Evolutionary conservation across 2,329 filamentous ascomycete genomes (phyloP).

Genomic region (Dothistroma pini): DNA sequence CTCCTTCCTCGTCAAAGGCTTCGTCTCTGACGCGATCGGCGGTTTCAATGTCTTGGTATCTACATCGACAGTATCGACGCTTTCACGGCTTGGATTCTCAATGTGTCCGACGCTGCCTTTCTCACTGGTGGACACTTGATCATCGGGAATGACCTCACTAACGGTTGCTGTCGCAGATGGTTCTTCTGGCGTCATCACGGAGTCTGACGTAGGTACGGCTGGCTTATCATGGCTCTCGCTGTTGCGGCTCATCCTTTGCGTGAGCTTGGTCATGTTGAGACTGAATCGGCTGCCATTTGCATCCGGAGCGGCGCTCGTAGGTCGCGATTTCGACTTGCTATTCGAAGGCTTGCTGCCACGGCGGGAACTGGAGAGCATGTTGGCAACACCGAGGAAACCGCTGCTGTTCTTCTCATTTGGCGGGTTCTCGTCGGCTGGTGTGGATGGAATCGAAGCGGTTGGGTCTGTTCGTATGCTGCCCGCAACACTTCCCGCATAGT

Average conservation of each 20-base stretch:
- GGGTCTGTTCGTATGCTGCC: constrained; percentile 27
- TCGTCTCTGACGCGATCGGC: constrained; percentile 6
- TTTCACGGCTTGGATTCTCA: not conserved
- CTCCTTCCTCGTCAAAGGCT: constrained; percentile 28
- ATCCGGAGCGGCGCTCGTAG: constrained; percentile 35
- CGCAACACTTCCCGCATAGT: constrained; percentile 29
- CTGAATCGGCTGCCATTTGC: constrained; percentile 37
- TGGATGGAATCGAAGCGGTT: constrained; percentile 35
- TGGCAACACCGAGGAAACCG: constrained; percentile 30
- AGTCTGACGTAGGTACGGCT: not conserved
- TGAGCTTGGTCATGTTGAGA: constrained; percentile 41
- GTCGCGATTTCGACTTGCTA: constrained; percentile 39
- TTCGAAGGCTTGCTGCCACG: constrained; percentile 26
- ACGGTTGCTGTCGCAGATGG: constrained; percentile 3
- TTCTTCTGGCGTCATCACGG: constrained; percentile 2
- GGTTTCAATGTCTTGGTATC: constrained; percentile 6
- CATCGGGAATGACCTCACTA: not conserved
- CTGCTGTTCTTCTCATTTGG: constrained; percentile 13
- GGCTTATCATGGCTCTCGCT: constrained; percentile 9
- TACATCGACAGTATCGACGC: not conserved
- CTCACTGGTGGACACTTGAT: not conserved
- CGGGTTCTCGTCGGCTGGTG: constrained; percentile 42
- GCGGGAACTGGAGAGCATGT: constrained; percentile 28
- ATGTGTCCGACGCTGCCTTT: not conserved
- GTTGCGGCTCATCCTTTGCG: constrained; percentile 34